Evolutionary conservation across 768 basidiomycete genomes (phyloP), one percentile per base, ranked within the genome.

Genomic region (Agrocybe praecox): DNA sequence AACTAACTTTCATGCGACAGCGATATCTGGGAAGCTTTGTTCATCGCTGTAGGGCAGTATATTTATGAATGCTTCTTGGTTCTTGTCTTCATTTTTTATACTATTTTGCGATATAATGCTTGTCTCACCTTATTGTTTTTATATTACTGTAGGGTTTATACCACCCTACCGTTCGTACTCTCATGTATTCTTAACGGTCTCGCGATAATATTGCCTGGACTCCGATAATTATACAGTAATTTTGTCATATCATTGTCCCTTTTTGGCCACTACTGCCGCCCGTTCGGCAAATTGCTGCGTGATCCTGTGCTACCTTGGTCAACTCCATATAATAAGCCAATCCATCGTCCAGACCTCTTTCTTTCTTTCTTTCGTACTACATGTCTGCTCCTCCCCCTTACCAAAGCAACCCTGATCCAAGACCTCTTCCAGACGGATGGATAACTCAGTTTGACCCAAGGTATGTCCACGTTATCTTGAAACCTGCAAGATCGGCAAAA

Each of bases 401-500:
- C 61, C 57, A 68, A 15, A 45, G 57, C 10, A 84, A 84, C 68
- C 80, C 80, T n/a, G 89, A 91, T 66, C 67, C 71, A 12, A 80
- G 89, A 52, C 72, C 76, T 4, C 77, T 91, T 1, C 89, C 89
- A 10, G 72, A 72, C 1, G 90, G 90, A 36, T 92, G 89, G 89
- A 74, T 83, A 17, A 71, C 80, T 17, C 87, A 89, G 57, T 92
- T 76, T 63, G 89, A 92, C 62, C 46, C 66, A 52, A 86, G 85
- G 90, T 90, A 65, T 47, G 86, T 79, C 57, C 36, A 17, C 29
- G 46, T 54, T 64, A 62, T 65, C 61, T 65, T 45, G 46, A 51
- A 58, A 57, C 56, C 52, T 18, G 34, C 60, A 52, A 50, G 56
- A 65, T 68, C 53, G 49, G 45, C 58, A 47, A 62, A n/a, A 52